These are phyloP conservation scores for Ligustrum vulgare DNA, from an alignment of 257 asterid species.

Conservation along the genomic window DNA sequence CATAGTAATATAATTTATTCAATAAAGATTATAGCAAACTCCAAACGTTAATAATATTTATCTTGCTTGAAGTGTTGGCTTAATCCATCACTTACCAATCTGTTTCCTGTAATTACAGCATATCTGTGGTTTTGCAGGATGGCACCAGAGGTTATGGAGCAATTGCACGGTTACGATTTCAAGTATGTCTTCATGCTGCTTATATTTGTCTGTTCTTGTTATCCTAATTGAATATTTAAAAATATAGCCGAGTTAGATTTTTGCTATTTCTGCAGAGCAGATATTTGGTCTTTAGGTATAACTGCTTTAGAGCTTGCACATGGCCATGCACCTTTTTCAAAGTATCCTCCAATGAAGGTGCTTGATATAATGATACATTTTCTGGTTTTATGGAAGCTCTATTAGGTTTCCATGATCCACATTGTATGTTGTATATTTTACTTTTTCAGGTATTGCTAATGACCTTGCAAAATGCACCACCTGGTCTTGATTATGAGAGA, in stretches of 20 bases:
- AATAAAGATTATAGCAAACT: background rate
- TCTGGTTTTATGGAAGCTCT: conserved; percentile 10
- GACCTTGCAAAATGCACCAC: conserved; percentile 99
- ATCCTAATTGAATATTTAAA: conserved; percentile 14
- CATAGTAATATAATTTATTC: background rate
- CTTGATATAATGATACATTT: conserved; percentile 13
- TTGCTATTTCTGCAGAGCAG: conserved; percentile 63
- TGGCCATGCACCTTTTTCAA: conserved; percentile 99
- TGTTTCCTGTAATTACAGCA: conserved; percentile 12
- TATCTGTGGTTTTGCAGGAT: conserved; percentile 60
- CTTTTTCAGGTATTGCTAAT: conserved; percentile 77
- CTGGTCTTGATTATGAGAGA: conserved; percentile 95
- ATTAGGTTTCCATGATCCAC: conserved; percentile 5
- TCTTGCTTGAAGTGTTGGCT: conserved; percentile 19
- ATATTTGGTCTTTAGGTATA: conserved; percentile 99
- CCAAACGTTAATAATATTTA: conserved; percentile 3
- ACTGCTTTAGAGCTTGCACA: conserved; percentile 99
- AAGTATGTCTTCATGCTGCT: conserved; percentile 54
- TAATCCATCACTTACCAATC: conserved; percentile 13
- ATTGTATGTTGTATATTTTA: conserved; percentile 14
- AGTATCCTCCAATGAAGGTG: conserved; percentile 99
- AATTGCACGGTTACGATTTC: conserved; percentile 91
- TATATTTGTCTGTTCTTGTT: conserved; percentile 19
- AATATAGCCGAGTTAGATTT: conserved; percentile 16
- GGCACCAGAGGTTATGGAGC: conserved; percentile 99